Conservation (phyloP, 768 basidiomycete genomes). For the Grammothele lineata region DNA sequence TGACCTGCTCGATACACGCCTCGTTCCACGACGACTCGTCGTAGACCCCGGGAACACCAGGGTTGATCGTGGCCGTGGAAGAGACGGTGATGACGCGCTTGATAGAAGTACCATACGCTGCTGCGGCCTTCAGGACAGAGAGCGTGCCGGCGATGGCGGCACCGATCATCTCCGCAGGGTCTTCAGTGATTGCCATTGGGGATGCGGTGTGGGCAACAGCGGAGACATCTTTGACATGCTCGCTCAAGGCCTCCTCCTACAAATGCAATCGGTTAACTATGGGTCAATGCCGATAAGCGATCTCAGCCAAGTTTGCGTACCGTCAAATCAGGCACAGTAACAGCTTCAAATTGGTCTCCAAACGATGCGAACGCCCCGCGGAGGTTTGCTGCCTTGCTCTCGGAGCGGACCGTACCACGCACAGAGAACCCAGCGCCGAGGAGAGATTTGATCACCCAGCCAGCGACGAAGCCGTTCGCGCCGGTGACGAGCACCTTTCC, state of each 20-base stretch:
- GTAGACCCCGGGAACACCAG: not conserved
- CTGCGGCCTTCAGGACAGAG: not conserved
- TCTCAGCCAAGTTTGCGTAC: not conserved
- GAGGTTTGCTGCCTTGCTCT: not conserved
- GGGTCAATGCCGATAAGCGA: not conserved
- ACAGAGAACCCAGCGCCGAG: not conserved
- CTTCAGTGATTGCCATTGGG: not conserved
- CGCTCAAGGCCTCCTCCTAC: not conserved
- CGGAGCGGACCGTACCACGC: not conserved
- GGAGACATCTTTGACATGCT: not conserved
- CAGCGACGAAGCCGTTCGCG: not conserved
- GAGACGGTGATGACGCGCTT: not conserved
- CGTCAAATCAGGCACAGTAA: not conserved
- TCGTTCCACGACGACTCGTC: not conserved
- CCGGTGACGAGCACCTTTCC: not conserved
- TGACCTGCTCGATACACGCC: too few species aligned
- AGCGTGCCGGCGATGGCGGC: not conserved
- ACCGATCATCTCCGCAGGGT: not conserved
- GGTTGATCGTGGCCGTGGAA: not conserved
- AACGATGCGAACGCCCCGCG: not conserved
- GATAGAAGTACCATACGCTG: not conserved
- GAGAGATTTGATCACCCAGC: not conserved
- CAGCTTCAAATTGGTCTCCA: not conserved
- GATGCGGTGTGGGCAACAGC: not conserved
- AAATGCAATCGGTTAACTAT: not conserved